Percentiles rank a stretch among this genome's conserved stretches.
Evolutionary conservation across 495 filamentous ascomycete genomes (phyloP).

Genomic region (Xylaria telfairii): DNA sequence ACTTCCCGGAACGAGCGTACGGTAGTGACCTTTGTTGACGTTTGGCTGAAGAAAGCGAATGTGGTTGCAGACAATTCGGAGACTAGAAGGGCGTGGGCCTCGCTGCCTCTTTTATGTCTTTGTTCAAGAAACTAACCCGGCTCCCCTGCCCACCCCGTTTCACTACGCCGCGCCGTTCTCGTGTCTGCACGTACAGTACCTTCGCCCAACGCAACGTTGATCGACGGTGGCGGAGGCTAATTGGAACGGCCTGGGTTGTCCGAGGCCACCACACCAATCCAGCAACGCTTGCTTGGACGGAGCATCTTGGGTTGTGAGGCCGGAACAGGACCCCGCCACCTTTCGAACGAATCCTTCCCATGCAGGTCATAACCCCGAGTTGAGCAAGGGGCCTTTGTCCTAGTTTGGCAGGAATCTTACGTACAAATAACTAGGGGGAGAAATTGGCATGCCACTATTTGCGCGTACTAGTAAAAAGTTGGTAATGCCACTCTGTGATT

Average conservation of each 20-base stretch:
- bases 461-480: not conserved
- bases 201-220: constrained; percentile 3
- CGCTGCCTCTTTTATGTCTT: constrained; percentile 19
- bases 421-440: constrained; percentile 17
- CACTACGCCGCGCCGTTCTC: not conserved
- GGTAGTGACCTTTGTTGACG: not conserved
- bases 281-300: not conserved
- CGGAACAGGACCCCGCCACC: constrained; percentile 22
- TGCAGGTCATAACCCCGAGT: constrained; percentile 20
- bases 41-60: constrained; percentile 16
- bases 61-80: constrained; percentile 9
- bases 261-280: not conserved
- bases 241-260: not conserved
- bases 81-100: not conserved
- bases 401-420: not conserved
- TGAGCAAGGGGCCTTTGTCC: not conserved
- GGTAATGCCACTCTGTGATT: not conserved
- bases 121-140: no score
- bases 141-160: not conserved
- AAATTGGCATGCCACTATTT: not conserved
- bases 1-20: constrained; percentile 16
- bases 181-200: constrained; percentile 4
- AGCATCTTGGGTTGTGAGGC: not conserved
- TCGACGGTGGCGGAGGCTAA: not conserved
- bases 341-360: constrained; percentile 16